Evolutionary conservation across 2,329 filamentous ascomycete genomes (phyloP).

Genomic region (Alternaria triticina): DNA sequence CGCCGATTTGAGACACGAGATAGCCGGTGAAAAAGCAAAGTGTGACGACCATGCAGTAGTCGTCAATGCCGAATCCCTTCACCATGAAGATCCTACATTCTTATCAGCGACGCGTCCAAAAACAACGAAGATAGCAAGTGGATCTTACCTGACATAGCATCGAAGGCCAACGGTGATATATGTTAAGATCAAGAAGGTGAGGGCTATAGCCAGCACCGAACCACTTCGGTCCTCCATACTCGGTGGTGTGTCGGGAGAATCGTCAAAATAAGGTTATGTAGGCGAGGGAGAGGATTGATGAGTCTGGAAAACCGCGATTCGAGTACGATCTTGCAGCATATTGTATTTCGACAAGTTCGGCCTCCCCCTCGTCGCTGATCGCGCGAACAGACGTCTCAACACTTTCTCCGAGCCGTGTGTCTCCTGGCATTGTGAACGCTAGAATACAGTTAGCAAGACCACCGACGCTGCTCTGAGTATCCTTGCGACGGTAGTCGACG

Average conservation of each 20-base stretch:
- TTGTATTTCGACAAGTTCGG: conserved; percentile 11
- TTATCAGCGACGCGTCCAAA: conserved; percentile 5
- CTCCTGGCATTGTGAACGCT: conserved; percentile 9
- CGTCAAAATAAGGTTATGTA: conserved; percentile 1
- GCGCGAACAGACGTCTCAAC: conserved; percentile 15
- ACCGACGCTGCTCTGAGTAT: conserved; percentile 9
- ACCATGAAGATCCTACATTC: conserved; percentile 37
- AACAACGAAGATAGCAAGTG: not conserved
- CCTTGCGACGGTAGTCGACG: conserved; percentile 15
- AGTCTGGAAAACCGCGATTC: not conserved
- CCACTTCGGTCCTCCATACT: conserved; percentile 36
- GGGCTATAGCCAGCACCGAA: conserved; percentile 36
- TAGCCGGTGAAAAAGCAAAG: conserved; percentile 48
- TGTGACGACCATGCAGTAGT: conserved; percentile 49
- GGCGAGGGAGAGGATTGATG: conserved; percentile 1
- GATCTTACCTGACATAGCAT: conserved; percentile 45
- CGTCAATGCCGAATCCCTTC: conserved; percentile 49
- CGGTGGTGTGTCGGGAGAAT: not conserved
- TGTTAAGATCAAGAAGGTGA: conserved; percentile 46
- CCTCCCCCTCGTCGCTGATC: conserved; percentile 11
- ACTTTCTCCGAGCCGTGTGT: conserved; percentile 7
- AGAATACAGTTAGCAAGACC: conserved; percentile 16
- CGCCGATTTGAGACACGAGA: conserved; percentile 37
- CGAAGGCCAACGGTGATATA: conserved; percentile 49
- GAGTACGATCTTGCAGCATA: conserved; percentile 8